These are phyloP conservation scores for Echria macrotheca DNA, from an alignment of 495 filamentous ascomycete species.

Conservation along the genomic window DNA sequence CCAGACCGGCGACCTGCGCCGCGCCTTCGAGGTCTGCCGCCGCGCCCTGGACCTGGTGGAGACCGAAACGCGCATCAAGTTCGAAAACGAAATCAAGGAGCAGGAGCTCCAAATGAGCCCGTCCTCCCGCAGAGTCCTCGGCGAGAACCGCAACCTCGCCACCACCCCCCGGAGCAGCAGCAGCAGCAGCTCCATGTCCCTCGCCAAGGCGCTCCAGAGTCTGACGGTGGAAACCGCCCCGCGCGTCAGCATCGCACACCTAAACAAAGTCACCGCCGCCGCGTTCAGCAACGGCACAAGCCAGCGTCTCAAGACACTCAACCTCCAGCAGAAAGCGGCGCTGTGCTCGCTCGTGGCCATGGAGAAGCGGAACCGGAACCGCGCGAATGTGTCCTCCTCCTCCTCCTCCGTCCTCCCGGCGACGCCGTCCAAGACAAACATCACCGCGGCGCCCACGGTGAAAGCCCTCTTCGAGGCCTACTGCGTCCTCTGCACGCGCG, in stretches of 20 bases:
- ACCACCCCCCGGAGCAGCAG: constrained; percentile 34
- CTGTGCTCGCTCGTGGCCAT: constrained; percentile 81
- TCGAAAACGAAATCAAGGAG: constrained; percentile 49
- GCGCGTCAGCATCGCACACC: constrained; percentile 79
- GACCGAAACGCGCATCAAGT: constrained; percentile 66
- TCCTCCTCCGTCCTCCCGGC: constrained; percentile 44
- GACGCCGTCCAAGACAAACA: constrained; percentile 22
- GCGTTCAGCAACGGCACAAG: constrained; percentile 79
- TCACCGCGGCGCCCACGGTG: constrained; percentile 62
- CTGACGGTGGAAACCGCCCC: constrained; percentile 74
- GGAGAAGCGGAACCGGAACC: constrained; percentile 56
- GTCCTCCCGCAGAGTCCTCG: constrained; percentile 35
- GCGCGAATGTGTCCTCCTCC: constrained; percentile 43
- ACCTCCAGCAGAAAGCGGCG: constrained; percentile 93
- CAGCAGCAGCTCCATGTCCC: constrained; percentile 23
- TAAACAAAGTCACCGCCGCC: constrained; percentile 81
- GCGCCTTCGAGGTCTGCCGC: constrained; percentile 91
- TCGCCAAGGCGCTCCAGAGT: constrained; percentile 46
- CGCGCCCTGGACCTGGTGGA: constrained; percentile 87
- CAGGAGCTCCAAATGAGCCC: constrained; percentile 43
- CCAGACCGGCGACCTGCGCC: constrained; percentile 89
- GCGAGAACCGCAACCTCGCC: constrained; percentile 41
- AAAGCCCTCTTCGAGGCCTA: constrained; percentile 78
- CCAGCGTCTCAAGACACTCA: constrained; percentile 78
- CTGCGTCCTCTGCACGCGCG: constrained; percentile 68